Base-by-base conservation (phyloP, 768 basidiomycete species). In the Sporobolomyces phaffii region DNA sequence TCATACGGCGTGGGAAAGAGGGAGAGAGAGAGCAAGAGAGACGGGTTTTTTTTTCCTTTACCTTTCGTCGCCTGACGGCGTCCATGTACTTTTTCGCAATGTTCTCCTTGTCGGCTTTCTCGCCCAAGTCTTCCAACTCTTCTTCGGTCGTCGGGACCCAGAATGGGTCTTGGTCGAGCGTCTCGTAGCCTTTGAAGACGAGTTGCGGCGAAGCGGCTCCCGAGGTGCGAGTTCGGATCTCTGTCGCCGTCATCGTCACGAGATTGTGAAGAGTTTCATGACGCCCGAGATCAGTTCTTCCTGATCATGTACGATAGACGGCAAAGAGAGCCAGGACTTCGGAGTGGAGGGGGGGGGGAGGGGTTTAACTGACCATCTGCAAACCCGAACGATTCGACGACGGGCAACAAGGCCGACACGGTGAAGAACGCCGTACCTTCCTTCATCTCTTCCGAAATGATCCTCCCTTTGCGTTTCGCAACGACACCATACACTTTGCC, bases 61-160 rank as follows among this genome's bases (percentile, higher is more conserved):
- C 69, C 70, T 72, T 72, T 36, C 70, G 31, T 44, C 49, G n/a
- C 34, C 70, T 33, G 9, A 72, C 70, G 0, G 36, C 50, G 26
- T 72, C 70, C 70, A 72, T 72, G 60, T 72, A 72, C 40, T 68
- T 72, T 54, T 91, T 91, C 0, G 94, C 96, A n/a, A 97, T 80
- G 77, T 99, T 99, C 15, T 84, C 83, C 57, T 90, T 81, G 76
- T 98, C 96, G 1, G 94, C 87, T 77, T 98, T 97, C 77, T 94
- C 91, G 50, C 96, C 96, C 14, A 99, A 81, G 77, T 98, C 94
- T 76, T 98, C 94, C 44, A 98, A 80, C 71, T 98, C 94, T 75
- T 96, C 93, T 74, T 92, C 90, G 0, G 94, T 97, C 22, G 91
- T 92, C 0, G 93, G 93, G 5, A 96, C 91, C 93, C 93, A 97